Conservation (phyloP, 2,329 filamentous ascomycete species). For the Didymella arachidicola region DNA sequence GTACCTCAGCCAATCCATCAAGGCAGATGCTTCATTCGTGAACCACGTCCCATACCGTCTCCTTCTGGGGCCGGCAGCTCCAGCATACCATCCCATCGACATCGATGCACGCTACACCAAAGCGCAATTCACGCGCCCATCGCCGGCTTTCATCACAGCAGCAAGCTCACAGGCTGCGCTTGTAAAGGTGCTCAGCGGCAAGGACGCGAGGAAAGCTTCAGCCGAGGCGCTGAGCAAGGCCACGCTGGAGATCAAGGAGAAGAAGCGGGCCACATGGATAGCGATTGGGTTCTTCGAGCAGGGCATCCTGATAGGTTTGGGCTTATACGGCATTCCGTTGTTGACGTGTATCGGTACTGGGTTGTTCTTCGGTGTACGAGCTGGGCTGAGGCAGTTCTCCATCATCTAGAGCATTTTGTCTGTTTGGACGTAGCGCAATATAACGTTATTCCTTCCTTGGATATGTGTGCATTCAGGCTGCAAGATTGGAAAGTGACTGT, state of each 20-base stretch:
- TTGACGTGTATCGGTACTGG: constrained; percentile 39
- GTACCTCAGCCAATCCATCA: constrained; percentile 66
- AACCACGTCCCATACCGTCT: constrained; percentile 66
- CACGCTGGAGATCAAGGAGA: constrained; percentile 38
- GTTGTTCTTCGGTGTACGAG: constrained; percentile 37
- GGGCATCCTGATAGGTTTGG: constrained; percentile 48
- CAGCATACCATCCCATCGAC: constrained; percentile 26
- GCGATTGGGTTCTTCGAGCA: constrained; percentile 43
- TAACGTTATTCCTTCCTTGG: neutral
- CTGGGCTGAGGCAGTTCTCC: constrained; percentile 30
- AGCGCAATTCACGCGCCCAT: constrained; percentile 30
- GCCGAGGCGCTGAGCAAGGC: constrained; percentile 27
- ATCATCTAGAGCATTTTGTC: constrained; percentile 15
- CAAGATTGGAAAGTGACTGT: neutral
- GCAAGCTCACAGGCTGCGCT: constrained; percentile 30
- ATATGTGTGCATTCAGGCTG: neutral
- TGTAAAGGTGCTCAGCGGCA: constrained; percentile 21
- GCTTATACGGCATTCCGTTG: constrained; percentile 44
- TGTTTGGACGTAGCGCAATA: neutral
- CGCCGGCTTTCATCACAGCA: constrained; percentile 29
- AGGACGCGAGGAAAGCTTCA: constrained; percentile 23
- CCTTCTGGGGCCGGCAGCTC: constrained; percentile 51
- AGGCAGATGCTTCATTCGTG: constrained; percentile 59
- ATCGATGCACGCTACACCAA: constrained; percentile 30
- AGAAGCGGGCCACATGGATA: constrained; percentile 46